These are phyloP conservation scores for Chloropicon primus DNA, from an alignment of 139 green algal genomes.

Conservation along the genomic window DNA sequence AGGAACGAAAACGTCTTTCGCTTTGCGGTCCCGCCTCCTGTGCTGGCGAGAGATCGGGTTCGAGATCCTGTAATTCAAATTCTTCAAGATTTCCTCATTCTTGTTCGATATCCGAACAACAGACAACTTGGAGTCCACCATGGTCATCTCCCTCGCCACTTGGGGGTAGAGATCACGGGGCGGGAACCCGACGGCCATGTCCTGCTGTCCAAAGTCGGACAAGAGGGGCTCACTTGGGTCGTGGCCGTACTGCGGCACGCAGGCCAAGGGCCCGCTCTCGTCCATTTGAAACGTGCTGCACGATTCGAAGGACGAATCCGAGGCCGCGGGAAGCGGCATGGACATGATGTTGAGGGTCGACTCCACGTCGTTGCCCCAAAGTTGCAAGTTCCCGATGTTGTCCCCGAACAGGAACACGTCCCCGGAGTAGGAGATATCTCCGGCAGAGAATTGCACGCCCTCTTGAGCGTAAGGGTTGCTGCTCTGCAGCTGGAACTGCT, in stretches of 20 bases:
- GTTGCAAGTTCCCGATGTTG: conserved; percentile 57
- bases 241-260: neutral
- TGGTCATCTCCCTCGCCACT: neutral
- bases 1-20: conserved; percentile 1
- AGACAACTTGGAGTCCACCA: neutral
- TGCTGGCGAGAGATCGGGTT: neutral
- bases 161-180: neutral
- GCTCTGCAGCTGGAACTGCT: neutral
- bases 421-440: conserved; percentile 31
- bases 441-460: neutral
- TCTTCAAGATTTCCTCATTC: conserved; percentile 3
- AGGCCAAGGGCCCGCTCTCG: neutral
- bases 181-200: neutral
- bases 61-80: neutral
- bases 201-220: neutral
- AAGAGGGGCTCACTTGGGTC: conserved; percentile 3
- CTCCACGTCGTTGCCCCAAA: conserved; percentile 37
- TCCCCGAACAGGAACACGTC: conserved; percentile 58
- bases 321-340: neutral
- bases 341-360: neutral
- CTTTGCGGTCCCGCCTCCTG: neutral
- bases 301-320: neutral
- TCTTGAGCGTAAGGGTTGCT: neutral
- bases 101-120: neutral
- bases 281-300: neutral